Evolutionary conservation across 495 filamentous ascomycete genomes (phyloP), one percentile per base, ranked within the genome.

Genomic region (Trichoderma parareesei): DNA sequence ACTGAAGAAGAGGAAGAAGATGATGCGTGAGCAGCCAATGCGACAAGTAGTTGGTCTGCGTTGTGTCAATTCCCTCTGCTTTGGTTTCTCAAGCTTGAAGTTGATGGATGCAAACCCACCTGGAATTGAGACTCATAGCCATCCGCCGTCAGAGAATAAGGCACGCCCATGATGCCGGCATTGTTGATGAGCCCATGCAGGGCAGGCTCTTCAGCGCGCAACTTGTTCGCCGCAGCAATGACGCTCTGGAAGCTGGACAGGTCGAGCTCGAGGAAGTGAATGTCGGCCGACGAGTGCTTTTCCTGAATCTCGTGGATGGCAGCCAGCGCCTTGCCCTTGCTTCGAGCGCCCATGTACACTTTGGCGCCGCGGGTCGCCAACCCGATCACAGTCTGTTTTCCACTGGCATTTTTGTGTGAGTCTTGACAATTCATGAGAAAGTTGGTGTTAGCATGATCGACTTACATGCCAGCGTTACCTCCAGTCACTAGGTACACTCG

Each of bases 61-160:
- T 1, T 38, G 35, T 11, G 38, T 57, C 37, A 33, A 27, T 37
- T 35, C 20, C 38, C 27, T 27, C 27, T 27, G 27, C 27, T 27
- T 27, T 27, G 27, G 0, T 27, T 27, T 27, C 2, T 27, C 27
- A 27, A 27, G 27, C 27, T 27, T 27, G 27, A 27, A 27, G 27
- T 27, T 27, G 27, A 27, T 27, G 27, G 27, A 27, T 27, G 27
- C 27, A 27, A 41, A 27, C 65, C 38, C 49, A 61, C 65, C 53
- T 67, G 65, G 20, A 82, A 80, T 64, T 84, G 79, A 0, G 72
- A 71, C 68, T 84, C 81, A 69, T 78, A 75, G n/a, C 78, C 79
- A 63, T 85, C 80, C 33, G 63, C 67, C 5, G 77, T 83, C 11
- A 76, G 69, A 55, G 69, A 67, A 13, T 66, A 69, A 20, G 67